Evolutionary conservation across 345 rosid genomes (phyloP).

Genomic region (Theobroma cacao): DNA sequence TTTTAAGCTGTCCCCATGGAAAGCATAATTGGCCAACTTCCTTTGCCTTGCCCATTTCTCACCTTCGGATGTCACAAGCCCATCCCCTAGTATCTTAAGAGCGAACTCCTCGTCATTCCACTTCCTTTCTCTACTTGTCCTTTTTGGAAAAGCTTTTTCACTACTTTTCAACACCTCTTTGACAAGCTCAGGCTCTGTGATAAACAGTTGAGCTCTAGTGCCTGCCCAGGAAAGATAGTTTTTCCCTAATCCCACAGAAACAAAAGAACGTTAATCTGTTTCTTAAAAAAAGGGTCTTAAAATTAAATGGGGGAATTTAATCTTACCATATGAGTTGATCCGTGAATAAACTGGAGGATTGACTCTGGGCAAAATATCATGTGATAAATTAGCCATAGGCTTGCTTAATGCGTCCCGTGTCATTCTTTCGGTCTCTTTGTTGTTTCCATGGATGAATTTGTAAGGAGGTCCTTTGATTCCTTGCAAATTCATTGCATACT

Average conservation of each 20-base stretch:
- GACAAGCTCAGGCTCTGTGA: too few species aligned
- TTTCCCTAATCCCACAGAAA: neutral
- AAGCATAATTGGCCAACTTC: conserved; percentile 4
- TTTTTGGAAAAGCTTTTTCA: too few species aligned
- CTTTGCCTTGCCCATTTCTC: conserved; percentile 4
- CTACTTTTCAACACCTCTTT: too few species aligned
- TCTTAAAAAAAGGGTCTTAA: neutral
- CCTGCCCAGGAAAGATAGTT: neutral
- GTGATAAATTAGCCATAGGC: conserved; percentile 22
- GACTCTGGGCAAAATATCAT: conserved; percentile 23
- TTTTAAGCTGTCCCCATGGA: conserved; percentile 5
- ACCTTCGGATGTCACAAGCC: neutral
- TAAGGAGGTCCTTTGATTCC: conserved; percentile 39
- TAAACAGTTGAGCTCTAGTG: too few species aligned
- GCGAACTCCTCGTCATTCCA: neutral
- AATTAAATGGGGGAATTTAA: neutral
- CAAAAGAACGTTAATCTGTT: neutral
- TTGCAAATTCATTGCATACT: conserved; percentile 5
- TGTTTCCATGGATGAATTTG: conserved; percentile 39
- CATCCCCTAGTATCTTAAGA: neutral
- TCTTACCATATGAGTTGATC: conserved; percentile 28
- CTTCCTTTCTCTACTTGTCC: neutral
- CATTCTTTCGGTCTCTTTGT: conserved; percentile 23
- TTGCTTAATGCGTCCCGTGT: conserved; percentile 4
- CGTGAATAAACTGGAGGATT: conserved; percentile 25